These are phyloP conservation scores for Hyaloscypha variabilis DNA, from an alignment of 495 filamentous ascomycete genomes.

Conservation along the genomic window DNA sequence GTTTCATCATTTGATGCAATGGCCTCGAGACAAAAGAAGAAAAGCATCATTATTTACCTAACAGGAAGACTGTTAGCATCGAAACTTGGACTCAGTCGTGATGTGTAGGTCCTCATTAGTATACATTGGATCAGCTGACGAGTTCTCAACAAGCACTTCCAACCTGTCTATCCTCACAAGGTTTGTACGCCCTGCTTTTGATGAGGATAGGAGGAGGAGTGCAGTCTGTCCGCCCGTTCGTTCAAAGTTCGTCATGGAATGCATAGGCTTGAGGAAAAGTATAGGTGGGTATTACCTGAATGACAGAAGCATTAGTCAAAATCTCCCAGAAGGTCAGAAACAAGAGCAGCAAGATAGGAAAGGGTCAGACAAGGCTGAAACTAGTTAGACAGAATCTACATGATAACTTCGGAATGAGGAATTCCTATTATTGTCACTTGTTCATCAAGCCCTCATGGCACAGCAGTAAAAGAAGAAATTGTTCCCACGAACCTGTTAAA, in stretches of 20 bases:
- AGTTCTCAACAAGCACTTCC: slow-evolving; percentile 95
- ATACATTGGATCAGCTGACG: slow-evolving; percentile 81
- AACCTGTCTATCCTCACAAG: slow-evolving; percentile 64
- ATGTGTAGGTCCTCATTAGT: slow-evolving; percentile 14
- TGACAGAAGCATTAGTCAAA: slow-evolving; percentile 38
- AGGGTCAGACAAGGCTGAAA: slow-evolving; percentile 99
- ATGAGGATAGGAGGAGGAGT: slow-evolving; percentile 62
- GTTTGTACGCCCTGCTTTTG: slow-evolving; percentile 86
- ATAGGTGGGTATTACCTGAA: slow-evolving; percentile 53
- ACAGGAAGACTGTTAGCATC: slow-evolving; percentile 32
- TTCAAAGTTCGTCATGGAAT: slow-evolving; percentile 89
- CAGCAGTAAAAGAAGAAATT: slow-evolving; percentile 31
- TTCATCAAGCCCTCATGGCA: slow-evolving; percentile 71
- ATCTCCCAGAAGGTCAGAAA: slow-evolving; percentile 19
- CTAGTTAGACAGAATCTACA: slow-evolving; percentile 85
- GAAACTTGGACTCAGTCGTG: slow-evolving; percentile 30
- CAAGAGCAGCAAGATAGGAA: slow-evolving; percentile 5
- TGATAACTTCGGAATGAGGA: slow-evolving; percentile 91
- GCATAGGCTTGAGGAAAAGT: slow-evolving; percentile 18
- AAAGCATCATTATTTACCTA: slow-evolving; percentile 46
- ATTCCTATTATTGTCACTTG: slow-evolving; percentile 88
- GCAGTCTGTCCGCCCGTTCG: slow-evolving; percentile 98
- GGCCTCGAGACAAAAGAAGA: slow-evolving; percentile 30
- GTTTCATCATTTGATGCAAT: slow-evolving; percentile 65
- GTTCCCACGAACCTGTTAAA: slow-evolving; percentile 58